Conservation (phyloP, 257 asterid species). For the Solanum dulcamara region DNA sequence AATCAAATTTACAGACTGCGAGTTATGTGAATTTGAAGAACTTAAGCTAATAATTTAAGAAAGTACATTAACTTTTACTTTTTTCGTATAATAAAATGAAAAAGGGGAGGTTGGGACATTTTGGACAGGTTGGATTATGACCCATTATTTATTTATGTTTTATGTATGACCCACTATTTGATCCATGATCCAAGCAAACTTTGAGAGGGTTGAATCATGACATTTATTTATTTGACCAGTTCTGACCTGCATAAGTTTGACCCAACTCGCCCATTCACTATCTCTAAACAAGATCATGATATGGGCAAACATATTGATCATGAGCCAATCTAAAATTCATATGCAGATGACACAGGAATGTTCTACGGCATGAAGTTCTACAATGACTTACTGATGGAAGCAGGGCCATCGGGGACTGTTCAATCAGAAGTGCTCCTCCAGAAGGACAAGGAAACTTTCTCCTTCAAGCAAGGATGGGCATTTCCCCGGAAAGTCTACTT, state of each 20-base stretch:
- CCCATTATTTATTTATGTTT: too few relatives aligned
- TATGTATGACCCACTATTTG: too few relatives aligned
- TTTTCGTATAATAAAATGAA: too few relatives aligned
- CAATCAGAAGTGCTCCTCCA: slow-evolving; percentile 75
- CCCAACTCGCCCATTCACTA: background rate
- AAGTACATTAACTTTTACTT: too few relatives aligned
- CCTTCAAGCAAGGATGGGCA: slow-evolving; percentile 82
- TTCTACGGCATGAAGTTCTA: slow-evolving; percentile 80
- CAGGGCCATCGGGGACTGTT: slow-evolving; percentile 64
- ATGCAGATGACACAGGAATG: slow-evolving; percentile 95
- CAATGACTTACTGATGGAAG: slow-evolving; percentile 81
- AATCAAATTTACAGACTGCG: too few relatives aligned
- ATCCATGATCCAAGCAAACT: background rate
- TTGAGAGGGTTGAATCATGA: background rate
- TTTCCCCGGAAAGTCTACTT: slow-evolving; percentile 83
- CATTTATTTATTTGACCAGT: background rate
- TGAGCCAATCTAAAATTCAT: background rate
- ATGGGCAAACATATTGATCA: background rate
- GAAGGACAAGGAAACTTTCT: slow-evolving; percentile 59
- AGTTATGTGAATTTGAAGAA: too few relatives aligned
- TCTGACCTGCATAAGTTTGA: too few relatives aligned
- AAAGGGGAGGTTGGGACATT: too few relatives aligned
- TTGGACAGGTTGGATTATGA: too few relatives aligned
- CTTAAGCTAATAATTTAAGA: too few relatives aligned
- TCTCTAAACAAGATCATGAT: background rate